A percentile compares a stretch with the other conserved stretches of the same genome.
Conservation (phyloP, 352 stramenopile genomes). For the Globisporangium echinulatum region DNA sequence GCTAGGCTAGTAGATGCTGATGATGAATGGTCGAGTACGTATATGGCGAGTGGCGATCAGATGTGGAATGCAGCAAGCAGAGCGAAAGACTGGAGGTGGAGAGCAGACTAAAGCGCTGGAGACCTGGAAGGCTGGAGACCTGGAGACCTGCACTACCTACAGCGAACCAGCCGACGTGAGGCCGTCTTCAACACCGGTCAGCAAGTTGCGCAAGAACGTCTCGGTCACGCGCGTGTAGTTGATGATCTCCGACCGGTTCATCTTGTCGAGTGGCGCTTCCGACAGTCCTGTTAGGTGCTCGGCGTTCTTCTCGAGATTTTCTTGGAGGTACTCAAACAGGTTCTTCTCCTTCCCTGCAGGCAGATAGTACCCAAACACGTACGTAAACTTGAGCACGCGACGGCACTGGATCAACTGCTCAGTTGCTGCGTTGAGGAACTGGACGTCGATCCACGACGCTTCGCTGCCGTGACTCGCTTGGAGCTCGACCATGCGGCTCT, state of each 20-base stretch:
- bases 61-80: background rate
- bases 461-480: constrained; percentile 85
- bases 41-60: too few relatives aligned
- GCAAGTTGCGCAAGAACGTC: constrained; percentile 88
- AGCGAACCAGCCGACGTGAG: constrained; percentile 43
- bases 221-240: constrained; percentile 94
- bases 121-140: background rate
- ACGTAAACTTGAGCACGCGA: constrained; percentile 98
- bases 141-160: background rate
- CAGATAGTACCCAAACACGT: constrained; percentile 95
- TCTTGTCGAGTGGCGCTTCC: constrained; percentile 88
- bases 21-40: background rate
- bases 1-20: background rate
- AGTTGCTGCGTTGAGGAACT: constrained; percentile 96
- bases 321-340: constrained; percentile 92
- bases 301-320: constrained; percentile 93
- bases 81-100: background rate
- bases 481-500: constrained; percentile 94
- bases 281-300: constrained; percentile 88
- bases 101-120: too few relatives aligned
- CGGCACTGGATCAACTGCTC: constrained; percentile 97
- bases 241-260: constrained; percentile 91
- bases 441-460: constrained; percentile 96
- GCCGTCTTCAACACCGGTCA: constrained; percentile 88
- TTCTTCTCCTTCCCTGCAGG: constrained; percentile 86